phyloP scores from a whole-genome alignment of 257 asterid species.

The Lycium barbarum region DNA sequence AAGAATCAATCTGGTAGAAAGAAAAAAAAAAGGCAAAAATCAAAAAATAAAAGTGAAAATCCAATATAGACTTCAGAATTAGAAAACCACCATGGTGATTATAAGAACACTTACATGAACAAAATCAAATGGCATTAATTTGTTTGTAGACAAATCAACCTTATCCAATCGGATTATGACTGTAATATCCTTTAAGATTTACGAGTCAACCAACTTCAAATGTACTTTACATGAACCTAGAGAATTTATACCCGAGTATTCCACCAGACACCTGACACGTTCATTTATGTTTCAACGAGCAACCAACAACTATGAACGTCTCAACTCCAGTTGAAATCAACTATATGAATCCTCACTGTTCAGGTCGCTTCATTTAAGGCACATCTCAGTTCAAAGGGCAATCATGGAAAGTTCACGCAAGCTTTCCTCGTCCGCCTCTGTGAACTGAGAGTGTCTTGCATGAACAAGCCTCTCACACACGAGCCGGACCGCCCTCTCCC shows the following conservation, averaged over 20 bases:
- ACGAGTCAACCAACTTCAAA: not conserved
- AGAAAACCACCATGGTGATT: not conserved
- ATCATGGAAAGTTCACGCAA: conserved; percentile 32
- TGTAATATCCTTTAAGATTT: conserved; percentile 18
- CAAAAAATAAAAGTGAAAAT: not conserved
- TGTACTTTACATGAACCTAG: conserved; percentile 15
- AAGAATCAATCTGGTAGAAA: not conserved
- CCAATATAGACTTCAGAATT: not conserved
- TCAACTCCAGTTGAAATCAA: not conserved
- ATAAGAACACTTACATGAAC: not conserved
- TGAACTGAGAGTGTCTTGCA: conserved; percentile 26
- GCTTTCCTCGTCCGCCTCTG: conserved; percentile 26
- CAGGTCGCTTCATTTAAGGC: not conserved
- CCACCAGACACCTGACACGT: not conserved
- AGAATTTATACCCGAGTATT: not conserved
- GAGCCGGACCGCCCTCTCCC: conserved; percentile 24
- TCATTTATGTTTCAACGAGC: not conserved
- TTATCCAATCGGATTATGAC: not conserved
- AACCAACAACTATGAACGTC: not conserved
- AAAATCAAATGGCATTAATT: not conserved
- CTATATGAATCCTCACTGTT: not conserved
- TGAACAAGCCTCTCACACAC: conserved; percentile 22
- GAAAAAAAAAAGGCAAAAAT: not conserved
- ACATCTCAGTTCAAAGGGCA: conserved; percentile 18
- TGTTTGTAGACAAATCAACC: not conserved